phyloP scores from a whole-genome alignment of 2,329 filamentous ascomycete species.

The Fusarium denticulatum region DNA sequence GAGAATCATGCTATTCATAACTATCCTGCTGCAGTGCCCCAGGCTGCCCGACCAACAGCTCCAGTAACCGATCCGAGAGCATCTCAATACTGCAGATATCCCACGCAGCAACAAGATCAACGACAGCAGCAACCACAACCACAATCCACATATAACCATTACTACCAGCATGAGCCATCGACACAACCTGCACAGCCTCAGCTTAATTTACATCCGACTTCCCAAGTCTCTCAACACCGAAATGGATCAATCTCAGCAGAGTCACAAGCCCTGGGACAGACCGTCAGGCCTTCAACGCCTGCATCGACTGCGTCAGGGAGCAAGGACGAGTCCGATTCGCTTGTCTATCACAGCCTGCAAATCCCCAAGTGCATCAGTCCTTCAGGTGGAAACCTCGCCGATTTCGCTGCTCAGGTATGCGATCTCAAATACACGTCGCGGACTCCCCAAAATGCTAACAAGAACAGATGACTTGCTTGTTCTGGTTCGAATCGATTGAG shows the following conservation, averaged over 20 bases:
- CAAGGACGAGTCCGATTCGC: constrained; percentile 53
- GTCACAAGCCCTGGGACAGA: constrained; percentile 41
- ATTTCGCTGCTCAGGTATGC: constrained; percentile 83
- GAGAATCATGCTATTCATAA: constrained; percentile 56
- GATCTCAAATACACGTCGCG: neutral
- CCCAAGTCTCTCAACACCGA: constrained; percentile 22
- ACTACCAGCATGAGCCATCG: constrained; percentile 26
- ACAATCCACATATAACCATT: constrained; percentile 20
- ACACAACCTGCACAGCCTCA: constrained; percentile 7
- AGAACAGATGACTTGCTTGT: constrained; percentile 88
- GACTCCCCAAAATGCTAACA: constrained; percentile 8
- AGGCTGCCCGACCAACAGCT: constrained; percentile 47
- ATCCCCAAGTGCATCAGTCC: constrained; percentile 81
- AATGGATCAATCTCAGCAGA: constrained; percentile 33
- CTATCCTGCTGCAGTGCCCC: constrained; percentile 50
- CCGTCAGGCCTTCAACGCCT: constrained; percentile 51
- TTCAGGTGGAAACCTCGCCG: constrained; percentile 78
- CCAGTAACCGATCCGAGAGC: constrained; percentile 48
- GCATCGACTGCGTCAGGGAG: constrained; percentile 41
- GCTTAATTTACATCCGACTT: constrained; percentile 22
- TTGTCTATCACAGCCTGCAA: constrained; percentile 70
- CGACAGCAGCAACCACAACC: constrained; percentile 13
- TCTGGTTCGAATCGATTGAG: constrained; percentile 95
- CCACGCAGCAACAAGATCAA: constrained; percentile 37
- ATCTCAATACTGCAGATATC: constrained; percentile 47